Evolutionary conservation across 176 grass and related monocot species (phyloP), one percentile per base, ranked within the genome.

Genomic region (Bolboschoenus planiculmis): DNA sequence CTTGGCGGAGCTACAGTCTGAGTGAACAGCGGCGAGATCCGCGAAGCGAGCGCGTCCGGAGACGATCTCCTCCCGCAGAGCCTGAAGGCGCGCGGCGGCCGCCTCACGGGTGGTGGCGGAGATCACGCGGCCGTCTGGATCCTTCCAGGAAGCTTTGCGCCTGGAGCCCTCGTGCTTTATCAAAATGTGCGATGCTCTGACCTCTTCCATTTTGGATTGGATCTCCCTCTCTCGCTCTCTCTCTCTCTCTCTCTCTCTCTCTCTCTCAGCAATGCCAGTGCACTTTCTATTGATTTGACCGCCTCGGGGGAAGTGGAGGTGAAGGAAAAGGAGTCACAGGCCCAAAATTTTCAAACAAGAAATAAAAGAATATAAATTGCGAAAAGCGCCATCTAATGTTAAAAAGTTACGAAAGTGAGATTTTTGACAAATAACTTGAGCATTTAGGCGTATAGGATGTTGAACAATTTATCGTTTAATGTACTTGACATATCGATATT

Each of bases 61-160:
- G 61, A 90, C 34, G 74, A 90, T 82, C 21, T 84, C 74, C 26
- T 80, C 81, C 40, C 71, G 79, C 34, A 90, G 81, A 23, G 29
- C 16, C 29, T 70, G 63, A 27, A 90, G 72, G 46, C 82, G 84
- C 54, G 37, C 3, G 7, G 63, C 81, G 33, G 88, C 88, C 35
- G 57, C 85, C 55, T 79, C 88, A 10, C 88, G 74, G 0, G 88
- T 90, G 80, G 85, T 90, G 56, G 81, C 40, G 10, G 85, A 83
- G 88, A 90, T 90, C 48, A 81, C 47, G 21, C 85, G 72, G 62
- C 88, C 88, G 3, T 87, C 85, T 15, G 88, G 88, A 46, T 90
- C 88, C 88, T 87, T 84, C 88, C 88, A 90, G 16, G 88, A 90
- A 26, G 88, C 85, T 74, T 81, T 87, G 74, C 88, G 88, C 53